Conservation (phyloP, 345 rosid genomes). For the Firmiana major region DNA sequence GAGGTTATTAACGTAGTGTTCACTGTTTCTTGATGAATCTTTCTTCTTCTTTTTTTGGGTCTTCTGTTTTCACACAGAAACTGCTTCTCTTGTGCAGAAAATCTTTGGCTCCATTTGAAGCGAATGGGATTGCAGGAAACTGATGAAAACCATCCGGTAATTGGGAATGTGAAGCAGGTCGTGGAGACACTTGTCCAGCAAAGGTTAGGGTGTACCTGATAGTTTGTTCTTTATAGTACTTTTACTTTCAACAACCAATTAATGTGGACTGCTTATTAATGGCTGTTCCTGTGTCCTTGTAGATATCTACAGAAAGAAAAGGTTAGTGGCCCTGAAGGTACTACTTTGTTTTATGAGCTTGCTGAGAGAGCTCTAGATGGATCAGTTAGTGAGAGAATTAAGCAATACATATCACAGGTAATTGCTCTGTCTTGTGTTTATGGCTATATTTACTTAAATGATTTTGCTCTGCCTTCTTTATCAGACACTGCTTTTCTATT, state of each 20-base stretch:
- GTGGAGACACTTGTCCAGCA: conserved; percentile 78
- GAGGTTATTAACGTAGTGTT: neutral
- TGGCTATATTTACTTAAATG: neutral
- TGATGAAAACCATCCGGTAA: conserved; percentile 62
- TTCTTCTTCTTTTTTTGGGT: neutral
- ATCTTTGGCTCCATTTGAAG: conserved; percentile 75
- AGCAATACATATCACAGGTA: conserved; percentile 82
- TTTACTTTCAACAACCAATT: conserved; percentile 2
- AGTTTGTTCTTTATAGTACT: conserved; percentile 3
- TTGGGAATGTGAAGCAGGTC: conserved; percentile 74
- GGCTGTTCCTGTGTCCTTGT: neutral
- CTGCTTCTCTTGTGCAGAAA: conserved; percentile 37
- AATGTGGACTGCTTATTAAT: neutral
- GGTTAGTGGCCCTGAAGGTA: conserved; percentile 84
- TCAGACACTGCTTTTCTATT: neutral
- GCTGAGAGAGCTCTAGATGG: conserved; percentile 92
- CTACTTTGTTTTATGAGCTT: conserved; percentile 60
- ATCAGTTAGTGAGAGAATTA: conserved; percentile 50
- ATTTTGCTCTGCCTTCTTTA: neutral
- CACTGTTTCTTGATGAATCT: neutral
- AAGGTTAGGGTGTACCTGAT: conserved; percentile 42
- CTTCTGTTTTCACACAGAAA: neutral
- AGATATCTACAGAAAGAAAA: conserved; percentile 88
- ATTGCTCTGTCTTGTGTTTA: neutral
- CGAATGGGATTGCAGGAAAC: conserved; percentile 62